A percentile compares a stretch with the other conserved stretches of the same genome.
These are phyloP conservation scores for Rostrohypoxylon terebratum DNA, from an alignment of 495 filamentous ascomycete species.

Conservation along the genomic window DNA sequence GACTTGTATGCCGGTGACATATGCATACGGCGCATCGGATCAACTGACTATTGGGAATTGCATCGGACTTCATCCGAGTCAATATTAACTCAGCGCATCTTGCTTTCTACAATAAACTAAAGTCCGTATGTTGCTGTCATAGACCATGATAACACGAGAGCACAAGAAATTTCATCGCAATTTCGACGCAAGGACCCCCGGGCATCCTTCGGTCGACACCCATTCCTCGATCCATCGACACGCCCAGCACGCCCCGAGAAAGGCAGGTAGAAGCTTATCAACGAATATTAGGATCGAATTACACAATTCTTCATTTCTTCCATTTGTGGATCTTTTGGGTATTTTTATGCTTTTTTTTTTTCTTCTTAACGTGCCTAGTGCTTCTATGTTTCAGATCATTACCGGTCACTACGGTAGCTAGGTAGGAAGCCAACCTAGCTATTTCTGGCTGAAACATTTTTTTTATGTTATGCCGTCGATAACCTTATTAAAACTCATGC, in stretches of 20 bases:
- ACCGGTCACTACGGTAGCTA: no score
- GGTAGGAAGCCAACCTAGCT: no score
- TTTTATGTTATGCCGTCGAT: background rate
- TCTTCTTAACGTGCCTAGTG: background rate
- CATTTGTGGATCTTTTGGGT: background rate
- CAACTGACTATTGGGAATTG: slow-evolving; percentile 25
- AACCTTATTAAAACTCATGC: background rate
- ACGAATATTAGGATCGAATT: slow-evolving; percentile 41
- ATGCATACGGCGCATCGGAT: slow-evolving; percentile 17
- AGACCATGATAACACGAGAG: background rate
- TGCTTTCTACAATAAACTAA: background rate
- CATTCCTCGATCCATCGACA: slow-evolving; percentile 8
- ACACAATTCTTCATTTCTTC: slow-evolving; percentile 26
- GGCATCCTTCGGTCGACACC: slow-evolving; percentile 12
- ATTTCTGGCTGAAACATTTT: background rate
- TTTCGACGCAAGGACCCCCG: slow-evolving; percentile 12
- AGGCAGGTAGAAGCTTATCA: slow-evolving; percentile 26
- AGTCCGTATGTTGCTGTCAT: background rate
- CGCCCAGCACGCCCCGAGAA: slow-evolving; percentile 23
- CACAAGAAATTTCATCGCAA: no score
- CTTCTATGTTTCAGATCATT: background rate
- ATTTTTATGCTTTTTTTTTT: slow-evolving; percentile 1
- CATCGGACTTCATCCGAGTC: background rate
- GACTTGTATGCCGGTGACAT: slow-evolving; percentile 25
- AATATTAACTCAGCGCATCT: background rate